phyloP scores from a whole-genome alignment of 2,329 filamentous ascomycete genomes.

The Exserohilum turcica region DNA sequence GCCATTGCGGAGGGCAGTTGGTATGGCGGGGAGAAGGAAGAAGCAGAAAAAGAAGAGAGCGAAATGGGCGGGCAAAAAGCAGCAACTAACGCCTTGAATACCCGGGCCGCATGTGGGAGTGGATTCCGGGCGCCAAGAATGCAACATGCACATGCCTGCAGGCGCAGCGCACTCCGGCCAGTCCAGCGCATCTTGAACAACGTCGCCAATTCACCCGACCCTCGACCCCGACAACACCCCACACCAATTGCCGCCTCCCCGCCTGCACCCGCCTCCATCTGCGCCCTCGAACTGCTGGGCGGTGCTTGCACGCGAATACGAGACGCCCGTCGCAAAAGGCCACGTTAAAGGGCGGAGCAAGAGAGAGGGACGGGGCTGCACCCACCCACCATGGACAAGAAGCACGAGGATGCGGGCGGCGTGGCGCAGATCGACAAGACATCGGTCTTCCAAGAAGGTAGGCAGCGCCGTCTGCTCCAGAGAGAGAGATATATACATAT shows the following conservation, averaged over 20 bases:
- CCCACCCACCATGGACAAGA: constrained; percentile 68
- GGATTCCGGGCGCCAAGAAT: constrained; percentile 21
- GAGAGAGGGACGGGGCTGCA: constrained; percentile 36
- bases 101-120: constrained; percentile 15
- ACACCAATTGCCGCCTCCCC: constrained; percentile 4
- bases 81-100: constrained; percentile 24
- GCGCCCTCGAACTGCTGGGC: constrained; percentile 14
- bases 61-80: constrained; percentile 8
- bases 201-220: constrained; percentile 42
- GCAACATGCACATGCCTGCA: constrained; percentile 37
- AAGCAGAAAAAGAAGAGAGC: constrained; percentile 5
- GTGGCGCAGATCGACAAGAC: constrained; percentile 98
- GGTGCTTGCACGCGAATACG: constrained; percentile 13
- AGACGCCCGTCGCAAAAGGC: constrained; percentile 30
- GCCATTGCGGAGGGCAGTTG: constrained; percentile 30
- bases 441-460: constrained; percentile 98
- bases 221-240: constrained; percentile 19
- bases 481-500: too few species aligned
- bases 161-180: constrained; percentile 38
- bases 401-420: constrained; percentile 96
- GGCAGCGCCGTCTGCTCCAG: constrained; percentile 57
- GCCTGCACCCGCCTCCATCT: constrained; percentile 2
- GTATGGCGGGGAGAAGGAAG: not conserved
- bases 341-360: constrained; percentile 43
- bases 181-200: constrained; percentile 38